These are phyloP conservation scores for Microdochium trichocladiopsis DNA, from an alignment of 2,329 filamentous ascomycete genomes.

Conservation along the genomic window DNA sequence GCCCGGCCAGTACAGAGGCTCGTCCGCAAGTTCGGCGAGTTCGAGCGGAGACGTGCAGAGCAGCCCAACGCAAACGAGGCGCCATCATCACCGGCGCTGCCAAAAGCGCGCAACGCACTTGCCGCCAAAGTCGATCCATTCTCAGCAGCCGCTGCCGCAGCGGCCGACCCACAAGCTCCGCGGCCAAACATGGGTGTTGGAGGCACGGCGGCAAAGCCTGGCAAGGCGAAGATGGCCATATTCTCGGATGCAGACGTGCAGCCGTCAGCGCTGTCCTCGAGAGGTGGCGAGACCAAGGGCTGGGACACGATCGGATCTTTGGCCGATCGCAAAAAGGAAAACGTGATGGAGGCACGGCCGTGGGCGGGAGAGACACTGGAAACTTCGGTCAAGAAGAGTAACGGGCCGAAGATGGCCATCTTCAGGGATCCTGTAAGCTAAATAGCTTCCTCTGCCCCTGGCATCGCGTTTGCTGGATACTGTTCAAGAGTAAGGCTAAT, in stretches of 20 bases:
- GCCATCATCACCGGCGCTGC: constrained; percentile 81
- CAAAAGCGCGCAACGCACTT: constrained; percentile 73
- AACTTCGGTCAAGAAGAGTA: constrained; percentile 73
- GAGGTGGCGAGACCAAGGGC: constrained; percentile 54
- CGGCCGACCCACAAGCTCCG: constrained; percentile 59
- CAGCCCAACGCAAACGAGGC: constrained; percentile 54
- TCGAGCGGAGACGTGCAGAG: constrained; percentile 69
- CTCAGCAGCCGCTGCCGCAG: constrained; percentile 36
- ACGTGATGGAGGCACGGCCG: constrained; percentile 74
- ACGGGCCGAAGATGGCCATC: constrained; percentile 74
- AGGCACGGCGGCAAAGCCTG: constrained; percentile 51
- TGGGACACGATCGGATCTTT: constrained; percentile 92
- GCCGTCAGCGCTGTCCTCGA: constrained; percentile 47
- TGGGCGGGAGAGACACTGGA: constrained; percentile 91
- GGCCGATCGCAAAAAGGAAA: constrained; percentile 89
- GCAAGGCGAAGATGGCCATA: constrained; percentile 78
- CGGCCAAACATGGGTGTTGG: constrained; percentile 39
- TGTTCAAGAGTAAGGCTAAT: neutral
- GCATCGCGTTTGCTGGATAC: neutral
- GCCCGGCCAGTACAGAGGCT: constrained; percentile 77
- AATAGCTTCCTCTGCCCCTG: constrained; percentile 18
- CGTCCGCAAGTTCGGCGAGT: constrained; percentile 85
- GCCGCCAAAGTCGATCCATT: constrained; percentile 85
- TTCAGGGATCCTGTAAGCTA: constrained; percentile 93
- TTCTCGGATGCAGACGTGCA: constrained; percentile 73